Evolutionary conservation across 768 basidiomycete genomes (phyloP).

Genomic region (Russula sp.): DNA sequence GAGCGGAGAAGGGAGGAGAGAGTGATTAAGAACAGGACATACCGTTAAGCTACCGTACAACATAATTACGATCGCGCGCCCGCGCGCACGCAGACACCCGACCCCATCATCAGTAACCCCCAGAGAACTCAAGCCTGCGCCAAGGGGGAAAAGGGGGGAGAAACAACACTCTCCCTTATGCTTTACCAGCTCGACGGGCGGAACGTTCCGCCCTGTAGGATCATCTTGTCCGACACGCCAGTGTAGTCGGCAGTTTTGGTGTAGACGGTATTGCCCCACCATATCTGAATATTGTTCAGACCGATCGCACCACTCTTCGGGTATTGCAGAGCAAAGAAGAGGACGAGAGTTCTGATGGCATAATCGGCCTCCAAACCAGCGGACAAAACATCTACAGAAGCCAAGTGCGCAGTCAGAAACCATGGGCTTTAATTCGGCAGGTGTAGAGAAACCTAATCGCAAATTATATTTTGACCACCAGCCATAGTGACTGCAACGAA

Average conservation of each 20-base stretch:
- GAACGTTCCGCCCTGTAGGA: conserved; percentile 13
- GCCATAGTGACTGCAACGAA: conserved; percentile 34
- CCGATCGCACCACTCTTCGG: conserved; percentile 59
- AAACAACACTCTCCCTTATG: no score
- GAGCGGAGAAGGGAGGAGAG: no score
- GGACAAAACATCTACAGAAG: conserved; percentile 49
- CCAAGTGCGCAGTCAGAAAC: conserved; percentile 27
- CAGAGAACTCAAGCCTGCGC: no score
- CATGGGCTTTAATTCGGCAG: background rate
- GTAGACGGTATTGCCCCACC: conserved; percentile 63
- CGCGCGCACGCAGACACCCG: no score
- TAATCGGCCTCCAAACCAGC: conserved; percentile 66
- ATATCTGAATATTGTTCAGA: conserved; percentile 42
- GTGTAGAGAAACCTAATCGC: conserved; percentile 6
- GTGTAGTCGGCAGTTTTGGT: conserved; percentile 30
- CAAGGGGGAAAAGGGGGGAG: no score
- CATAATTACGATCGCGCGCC: no score
- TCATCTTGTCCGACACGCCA: conserved; percentile 15
- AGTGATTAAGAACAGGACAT: no score
- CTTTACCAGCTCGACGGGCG: conserved; percentile 17
- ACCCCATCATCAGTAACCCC: no score
- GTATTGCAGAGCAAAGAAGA: conserved; percentile 60
- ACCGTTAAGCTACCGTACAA: no score
- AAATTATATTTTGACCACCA: conserved; percentile 39
- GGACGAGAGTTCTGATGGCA: conserved; percentile 51